Evolutionary conservation across 2,329 filamentous ascomycete species (phyloP).

Genomic region (Colletotrichum theobromicola): DNA sequence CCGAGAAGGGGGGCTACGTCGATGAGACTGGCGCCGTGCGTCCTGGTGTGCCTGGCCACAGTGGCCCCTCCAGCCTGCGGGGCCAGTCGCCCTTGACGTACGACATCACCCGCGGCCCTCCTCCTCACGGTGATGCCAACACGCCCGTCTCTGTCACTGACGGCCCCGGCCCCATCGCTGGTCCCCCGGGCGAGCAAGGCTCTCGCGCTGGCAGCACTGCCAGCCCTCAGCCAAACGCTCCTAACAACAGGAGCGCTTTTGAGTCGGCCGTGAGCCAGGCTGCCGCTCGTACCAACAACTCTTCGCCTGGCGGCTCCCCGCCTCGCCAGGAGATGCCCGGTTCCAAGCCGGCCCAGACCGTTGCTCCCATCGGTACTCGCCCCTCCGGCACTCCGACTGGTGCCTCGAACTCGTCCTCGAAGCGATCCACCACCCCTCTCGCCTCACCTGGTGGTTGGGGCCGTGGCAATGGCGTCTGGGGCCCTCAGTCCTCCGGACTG

Average conservation of each 20-base stretch:
- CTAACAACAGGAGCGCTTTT: slow-evolving; percentile 62
- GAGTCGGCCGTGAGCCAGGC: slow-evolving; percentile 72
- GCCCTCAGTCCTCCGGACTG: slow-evolving; percentile 74
- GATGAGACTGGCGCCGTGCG: slow-evolving; percentile 72
- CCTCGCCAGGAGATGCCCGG: slow-evolving; percentile 68
- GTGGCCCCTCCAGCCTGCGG: slow-evolving; percentile 68
- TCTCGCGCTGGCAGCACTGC: slow-evolving; percentile 84
- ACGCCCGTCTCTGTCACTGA: slow-evolving; percentile 47
- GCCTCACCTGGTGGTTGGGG: slow-evolving; percentile 90
- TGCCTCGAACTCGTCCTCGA: slow-evolving; percentile 56
- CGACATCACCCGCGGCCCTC: slow-evolving; percentile 53
- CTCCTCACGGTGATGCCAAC: slow-evolving; percentile 55
- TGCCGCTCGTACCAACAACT: slow-evolving; percentile 80
- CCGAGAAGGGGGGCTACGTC: slow-evolving; percentile 69
- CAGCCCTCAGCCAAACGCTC: slow-evolving; percentile 76
- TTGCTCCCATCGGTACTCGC: slow-evolving; percentile 93
- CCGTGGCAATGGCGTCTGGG: slow-evolving; percentile 83
- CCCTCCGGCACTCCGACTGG: slow-evolving; percentile 65
- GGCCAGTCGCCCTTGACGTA: slow-evolving; percentile 82
- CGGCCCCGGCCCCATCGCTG: slow-evolving; percentile 46
- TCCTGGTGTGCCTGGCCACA: slow-evolving; percentile 69
- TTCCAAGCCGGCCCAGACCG: slow-evolving; percentile 63
- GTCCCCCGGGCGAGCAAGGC: slow-evolving; percentile 56
- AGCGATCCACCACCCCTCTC: slow-evolving; percentile 87
- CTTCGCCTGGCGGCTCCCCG: slow-evolving; percentile 81